Conservation (phyloP, 2,329 filamentous ascomycete genomes). For the Neofusicoccum sp. region DNA sequence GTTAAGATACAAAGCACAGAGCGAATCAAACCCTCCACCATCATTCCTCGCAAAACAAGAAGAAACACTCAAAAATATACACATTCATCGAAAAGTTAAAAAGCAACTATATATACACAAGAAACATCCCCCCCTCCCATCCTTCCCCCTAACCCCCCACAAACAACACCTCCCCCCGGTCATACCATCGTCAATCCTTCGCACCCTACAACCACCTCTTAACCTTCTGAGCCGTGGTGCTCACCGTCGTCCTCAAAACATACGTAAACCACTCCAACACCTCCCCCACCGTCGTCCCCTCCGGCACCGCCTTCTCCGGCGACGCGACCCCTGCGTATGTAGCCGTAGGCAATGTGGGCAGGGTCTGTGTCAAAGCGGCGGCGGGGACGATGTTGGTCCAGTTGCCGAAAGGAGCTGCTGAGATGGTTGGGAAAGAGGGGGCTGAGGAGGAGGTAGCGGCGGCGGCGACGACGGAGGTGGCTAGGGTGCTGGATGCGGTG, state of each 20-base stretch:
- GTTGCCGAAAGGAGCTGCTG: background rate
- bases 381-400: constrained; percentile 16
- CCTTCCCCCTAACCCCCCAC: background rate
- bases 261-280: constrained; percentile 16
- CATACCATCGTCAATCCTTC: background rate
- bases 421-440: background rate
- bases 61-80: too few relatives aligned
- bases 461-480: constrained; percentile 9
- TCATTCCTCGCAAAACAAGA: too few relatives aligned
- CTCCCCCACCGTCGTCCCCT: background rate
- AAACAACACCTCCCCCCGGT: background rate
- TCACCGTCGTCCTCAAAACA: background rate
- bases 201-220: background rate
- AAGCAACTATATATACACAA: too few relatives aligned
- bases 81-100: too few relatives aligned
- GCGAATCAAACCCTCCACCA: too few relatives aligned
- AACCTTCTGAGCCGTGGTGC: background rate
- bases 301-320: background rate
- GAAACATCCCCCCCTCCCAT: background rate
- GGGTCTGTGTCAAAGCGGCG: constrained; percentile 4
- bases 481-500: background rate
- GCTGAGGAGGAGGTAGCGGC: background rate
- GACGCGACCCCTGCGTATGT: background rate
- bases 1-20: too few relatives aligned
- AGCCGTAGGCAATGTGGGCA: background rate